These are phyloP conservation scores for Pyrenophora teres DNA, from an alignment of 2,329 filamentous ascomycete species.

Conservation along the genomic window DNA sequence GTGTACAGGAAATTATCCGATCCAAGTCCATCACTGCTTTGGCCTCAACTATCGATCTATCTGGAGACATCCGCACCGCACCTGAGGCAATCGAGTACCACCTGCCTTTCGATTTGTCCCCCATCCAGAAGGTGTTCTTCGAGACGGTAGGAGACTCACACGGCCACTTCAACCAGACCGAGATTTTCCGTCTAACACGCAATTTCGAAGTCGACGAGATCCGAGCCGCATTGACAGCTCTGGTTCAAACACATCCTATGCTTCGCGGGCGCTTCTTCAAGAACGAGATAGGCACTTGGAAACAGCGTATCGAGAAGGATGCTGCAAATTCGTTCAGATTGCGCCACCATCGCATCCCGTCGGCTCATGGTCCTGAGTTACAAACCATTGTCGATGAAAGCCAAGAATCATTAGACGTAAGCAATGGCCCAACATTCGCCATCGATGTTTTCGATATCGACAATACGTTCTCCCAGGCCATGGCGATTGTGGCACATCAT, in stretches of 20 bases:
- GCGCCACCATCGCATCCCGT: conserved; percentile 21
- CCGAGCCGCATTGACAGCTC: conserved; percentile 32
- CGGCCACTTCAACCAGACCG: conserved; percentile 43
- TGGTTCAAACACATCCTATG: conserved; percentile 48
- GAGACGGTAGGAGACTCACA: conserved; percentile 30
- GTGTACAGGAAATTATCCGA: conserved; percentile 42
- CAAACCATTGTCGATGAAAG: conserved; percentile 33
- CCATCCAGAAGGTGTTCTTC: conserved; percentile 40
- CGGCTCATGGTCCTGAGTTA: conserved; percentile 21
- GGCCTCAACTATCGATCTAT: conserved; percentile 26
- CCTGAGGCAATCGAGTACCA: conserved; percentile 25
- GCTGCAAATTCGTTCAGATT: conserved; percentile 32
- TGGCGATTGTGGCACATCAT: conserved; percentile 46
- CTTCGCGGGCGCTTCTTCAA: conserved; percentile 46
- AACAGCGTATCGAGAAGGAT: conserved; percentile 38
- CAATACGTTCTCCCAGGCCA: conserved; percentile 40
- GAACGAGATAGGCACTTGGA: conserved; percentile 37
- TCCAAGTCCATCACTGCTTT: conserved; percentile 38
- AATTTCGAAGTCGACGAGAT: conserved; percentile 34
- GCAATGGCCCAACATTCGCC: conserved; percentile 47
- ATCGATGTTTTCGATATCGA: conserved; percentile 50
- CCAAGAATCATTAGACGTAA: conserved; percentile 41
- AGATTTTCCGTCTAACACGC: conserved; percentile 31
- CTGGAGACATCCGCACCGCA: conserved; percentile 1
- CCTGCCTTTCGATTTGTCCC: conserved; percentile 35